Conservation (phyloP, 2,329 filamentous ascomycete species). For the Stachybotrys elegans region DNA sequence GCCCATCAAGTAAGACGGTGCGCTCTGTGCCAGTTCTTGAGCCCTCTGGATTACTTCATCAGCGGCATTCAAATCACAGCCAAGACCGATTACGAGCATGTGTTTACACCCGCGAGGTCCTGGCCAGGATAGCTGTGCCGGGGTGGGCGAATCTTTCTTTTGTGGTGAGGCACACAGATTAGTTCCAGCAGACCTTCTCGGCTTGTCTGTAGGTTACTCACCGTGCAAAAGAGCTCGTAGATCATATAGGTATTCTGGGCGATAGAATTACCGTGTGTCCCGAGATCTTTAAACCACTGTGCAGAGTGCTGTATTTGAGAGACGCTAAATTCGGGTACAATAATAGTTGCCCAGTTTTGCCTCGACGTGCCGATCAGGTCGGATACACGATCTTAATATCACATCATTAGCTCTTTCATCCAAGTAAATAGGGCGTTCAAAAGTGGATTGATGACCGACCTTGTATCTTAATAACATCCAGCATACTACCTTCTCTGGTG, state of each 20-base stretch:
- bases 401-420: too few relatives aligned
- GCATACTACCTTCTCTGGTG: slow-evolving; percentile 20
- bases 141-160: too few relatives aligned
- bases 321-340: too few relatives aligned
- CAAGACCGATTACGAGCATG: background rate
- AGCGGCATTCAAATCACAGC: background rate
- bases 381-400: background rate
- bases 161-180: background rate
- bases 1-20: too few relatives aligned
- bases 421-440: too few relatives aligned
- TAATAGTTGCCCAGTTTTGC: background rate
- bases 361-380: background rate
- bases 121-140: background rate
- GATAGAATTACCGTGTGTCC: too few relatives aligned
- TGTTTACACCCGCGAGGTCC: background rate
- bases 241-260: too few relatives aligned
- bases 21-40: slow-evolving; percentile 10
- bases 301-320: too few relatives aligned
- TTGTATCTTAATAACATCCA: background rate
- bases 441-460: background rate
- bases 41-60: background rate
- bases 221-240: too few relatives aligned
- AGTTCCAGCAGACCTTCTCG: too few relatives aligned
- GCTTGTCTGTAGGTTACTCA: too few relatives aligned
- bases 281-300: too few relatives aligned